A percentile compares a stretch with the other conserved stretches of the same genome.
Evolutionary conservation across 2,329 filamentous ascomycete genomes (phyloP).

Genomic region (Arthrocladium fulminans): DNA sequence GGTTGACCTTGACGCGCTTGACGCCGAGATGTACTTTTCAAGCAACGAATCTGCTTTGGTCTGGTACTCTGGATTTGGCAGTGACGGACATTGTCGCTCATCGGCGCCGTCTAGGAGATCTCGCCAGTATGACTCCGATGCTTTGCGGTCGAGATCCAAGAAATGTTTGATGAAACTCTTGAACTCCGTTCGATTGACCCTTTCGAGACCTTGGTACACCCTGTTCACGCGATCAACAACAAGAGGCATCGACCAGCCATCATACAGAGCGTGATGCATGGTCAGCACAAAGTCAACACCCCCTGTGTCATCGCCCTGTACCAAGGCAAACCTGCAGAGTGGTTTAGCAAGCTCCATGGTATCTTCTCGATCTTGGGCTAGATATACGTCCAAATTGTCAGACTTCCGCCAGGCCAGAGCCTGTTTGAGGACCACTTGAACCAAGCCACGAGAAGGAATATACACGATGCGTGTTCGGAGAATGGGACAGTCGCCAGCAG

Average conservation of each 20-base stretch:
- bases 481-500: slow-evolving; percentile 38
- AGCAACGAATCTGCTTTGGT: slow-evolving; percentile 37
- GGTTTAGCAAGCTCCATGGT: slow-evolving; percentile 29
- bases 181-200: slow-evolving; percentile 26
- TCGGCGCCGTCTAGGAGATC: slow-evolving; percentile 37
- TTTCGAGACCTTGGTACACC: slow-evolving; percentile 24
- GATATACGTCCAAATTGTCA: slow-evolving; percentile 24
- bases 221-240: slow-evolving; percentile 31
- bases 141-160: slow-evolving; percentile 32
- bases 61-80: slow-evolving; percentile 41
- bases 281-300: slow-evolving; percentile 39
- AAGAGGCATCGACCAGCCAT: slow-evolving; percentile 39
- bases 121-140: slow-evolving; percentile 41
- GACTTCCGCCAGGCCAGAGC: slow-evolving; percentile 29
- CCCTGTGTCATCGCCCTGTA: slow-evolving; percentile 23
- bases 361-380: slow-evolving; percentile 22
- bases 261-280: slow-evolving; percentile 46
- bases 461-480: slow-evolving; percentile 41
- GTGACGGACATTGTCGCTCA: slow-evolving; percentile 42
- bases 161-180: slow-evolving; percentile 43
- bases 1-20: slow-evolving; percentile 18
- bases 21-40: slow-evolving; percentile 33
- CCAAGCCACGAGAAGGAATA: slow-evolving; percentile 29
- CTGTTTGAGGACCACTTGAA: slow-evolving; percentile 34
- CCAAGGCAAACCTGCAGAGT: slow-evolving; percentile 30